phyloP scores from a whole-genome alignment of 768 basidiomycete genomes.

The Kwoniella dejecticola region DNA sequence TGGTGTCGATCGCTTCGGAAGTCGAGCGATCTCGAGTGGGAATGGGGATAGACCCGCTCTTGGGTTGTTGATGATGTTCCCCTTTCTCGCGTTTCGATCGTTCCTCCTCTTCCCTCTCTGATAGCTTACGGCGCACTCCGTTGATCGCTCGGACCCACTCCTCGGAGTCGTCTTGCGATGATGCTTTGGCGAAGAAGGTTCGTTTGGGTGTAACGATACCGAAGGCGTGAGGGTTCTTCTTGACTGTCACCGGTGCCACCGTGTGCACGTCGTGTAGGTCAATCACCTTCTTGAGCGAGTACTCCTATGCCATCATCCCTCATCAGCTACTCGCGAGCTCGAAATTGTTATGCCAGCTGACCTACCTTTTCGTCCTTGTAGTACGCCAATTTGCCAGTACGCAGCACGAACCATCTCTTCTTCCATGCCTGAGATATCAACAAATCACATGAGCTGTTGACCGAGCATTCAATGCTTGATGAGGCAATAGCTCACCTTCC shows the following conservation, averaged over 20 bases:
- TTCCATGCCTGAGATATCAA: conserved; percentile 80
- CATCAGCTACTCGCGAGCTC: no score
- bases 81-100: conserved; percentile 16
- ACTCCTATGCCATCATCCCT: conserved; percentile 61
- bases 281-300: conserved; percentile 83
- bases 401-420: conserved; percentile 96
- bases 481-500: conserved; percentile 72
- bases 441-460: conserved; percentile 15
- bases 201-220: conserved; percentile 86
- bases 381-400: conserved; percentile 88
- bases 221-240: conserved; percentile 84
- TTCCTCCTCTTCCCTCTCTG: conserved; percentile 54
- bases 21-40: conserved; percentile 7
- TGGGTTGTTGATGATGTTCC: conserved; percentile 21
- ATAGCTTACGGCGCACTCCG: conserved; percentile 68
- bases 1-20: conserved; percentile 10
- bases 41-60: conserved; percentile 8
- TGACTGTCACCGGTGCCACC: conserved; percentile 80
- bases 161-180: conserved; percentile 68
- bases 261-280: conserved; percentile 87
- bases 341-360: no score
- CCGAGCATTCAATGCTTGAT: no score
- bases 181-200: conserved; percentile 88
- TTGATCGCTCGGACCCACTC: conserved; percentile 84
- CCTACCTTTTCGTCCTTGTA: conserved; percentile 82